Conservation (phyloP, 495 filamentous ascomycete species). For the Penicillium verhagenii region DNA sequence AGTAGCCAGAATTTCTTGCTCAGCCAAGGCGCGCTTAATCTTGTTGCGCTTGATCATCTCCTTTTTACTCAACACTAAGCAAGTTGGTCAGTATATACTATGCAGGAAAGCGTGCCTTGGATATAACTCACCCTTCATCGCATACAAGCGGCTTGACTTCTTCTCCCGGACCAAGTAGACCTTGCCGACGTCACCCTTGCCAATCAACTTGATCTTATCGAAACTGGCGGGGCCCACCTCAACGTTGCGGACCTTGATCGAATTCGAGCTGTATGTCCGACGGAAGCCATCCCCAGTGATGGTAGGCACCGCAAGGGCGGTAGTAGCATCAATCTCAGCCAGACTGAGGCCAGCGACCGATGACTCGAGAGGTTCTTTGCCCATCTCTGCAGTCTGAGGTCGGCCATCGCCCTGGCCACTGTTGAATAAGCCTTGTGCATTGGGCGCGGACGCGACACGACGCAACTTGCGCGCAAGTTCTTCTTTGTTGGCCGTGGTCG, state of each 20-base stretch:
- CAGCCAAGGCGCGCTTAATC: constrained; percentile 96
- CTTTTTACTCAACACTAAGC: constrained; percentile 92
- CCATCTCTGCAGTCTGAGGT: constrained; percentile 76
- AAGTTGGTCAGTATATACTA: constrained; percentile 10
- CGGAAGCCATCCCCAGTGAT: constrained; percentile 62
- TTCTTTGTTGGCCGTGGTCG: constrained; percentile 79
- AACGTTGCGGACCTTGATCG: constrained; percentile 95
- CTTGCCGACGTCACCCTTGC: constrained; percentile 98
- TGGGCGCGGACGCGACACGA: constrained; percentile 92
- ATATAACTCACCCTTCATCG: constrained; percentile 83
- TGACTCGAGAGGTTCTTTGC: constrained; percentile 68
- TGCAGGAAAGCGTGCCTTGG: not conserved
- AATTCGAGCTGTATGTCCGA: constrained; percentile 97
- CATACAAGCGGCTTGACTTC: constrained; percentile 91
- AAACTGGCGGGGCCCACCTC: constrained; percentile 95
- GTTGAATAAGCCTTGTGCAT: constrained; percentile 89
- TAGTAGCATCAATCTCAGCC: constrained; percentile 50
- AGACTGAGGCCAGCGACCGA: constrained; percentile 54
- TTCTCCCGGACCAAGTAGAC: constrained; percentile 97
- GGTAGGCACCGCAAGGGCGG: constrained; percentile 43
- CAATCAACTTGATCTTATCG: constrained; percentile 98
- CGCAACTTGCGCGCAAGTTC: constrained; percentile 89
- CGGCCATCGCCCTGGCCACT: constrained; percentile 63
- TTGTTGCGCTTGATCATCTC: constrained; percentile 99
- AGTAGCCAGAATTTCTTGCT: constrained; percentile 96